These are phyloP conservation scores for Teratosphaeria destructans DNA, from an alignment of 2,329 filamentous ascomycete species.

Conservation along the genomic window DNA sequence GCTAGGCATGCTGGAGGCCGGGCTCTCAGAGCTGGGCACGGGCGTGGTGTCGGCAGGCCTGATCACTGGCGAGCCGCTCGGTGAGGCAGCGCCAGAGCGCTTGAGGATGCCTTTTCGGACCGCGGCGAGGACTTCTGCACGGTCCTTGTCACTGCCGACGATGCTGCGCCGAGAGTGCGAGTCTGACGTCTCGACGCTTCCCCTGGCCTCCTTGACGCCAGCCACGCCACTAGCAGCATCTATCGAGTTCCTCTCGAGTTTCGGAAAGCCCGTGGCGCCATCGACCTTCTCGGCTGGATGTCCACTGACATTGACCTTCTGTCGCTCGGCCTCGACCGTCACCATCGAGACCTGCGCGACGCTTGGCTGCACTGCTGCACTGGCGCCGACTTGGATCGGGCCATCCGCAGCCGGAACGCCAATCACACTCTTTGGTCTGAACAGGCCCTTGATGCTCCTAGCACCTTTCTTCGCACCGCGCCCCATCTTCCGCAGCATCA, in stretches of 20 bases:
- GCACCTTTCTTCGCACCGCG: slow-evolving; percentile 94
- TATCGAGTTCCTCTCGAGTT: slow-evolving; percentile 70
- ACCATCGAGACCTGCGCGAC: slow-evolving; percentile 89
- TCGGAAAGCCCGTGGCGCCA: slow-evolving; percentile 72
- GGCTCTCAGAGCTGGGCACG: slow-evolving; percentile 62
- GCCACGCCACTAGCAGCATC: slow-evolving; percentile 44
- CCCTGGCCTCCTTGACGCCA: slow-evolving; percentile 19
- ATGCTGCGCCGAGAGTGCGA: slow-evolving; percentile 68
- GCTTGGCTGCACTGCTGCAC: slow-evolving; percentile 39
- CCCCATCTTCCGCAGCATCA: slow-evolving; percentile 98
- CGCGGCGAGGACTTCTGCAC: slow-evolving; percentile 81
- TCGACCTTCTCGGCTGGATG: slow-evolving; percentile 57
- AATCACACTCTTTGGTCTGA: slow-evolving; percentile 85
- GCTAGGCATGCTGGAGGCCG: slow-evolving; percentile 74
- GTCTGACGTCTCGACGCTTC: slow-evolving; percentile 48
- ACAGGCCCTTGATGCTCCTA: slow-evolving; percentile 83
- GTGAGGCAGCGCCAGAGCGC: slow-evolving; percentile 55
- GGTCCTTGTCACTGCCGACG: slow-evolving; percentile 77
- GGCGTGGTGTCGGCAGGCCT: slow-evolving; percentile 52
- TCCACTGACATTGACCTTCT: slow-evolving; percentile 66
- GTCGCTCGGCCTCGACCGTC: slow-evolving; percentile 85
- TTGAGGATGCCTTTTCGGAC: slow-evolving; percentile 95
- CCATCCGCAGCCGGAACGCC: slow-evolving; percentile 64
- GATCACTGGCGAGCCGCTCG: slow-evolving; percentile 58
- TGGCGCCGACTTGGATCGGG: slow-evolving; percentile 41